phyloP scores from a whole-genome alignment of 2,329 filamentous ascomycete species.

The Neurospora sp. region DNA sequence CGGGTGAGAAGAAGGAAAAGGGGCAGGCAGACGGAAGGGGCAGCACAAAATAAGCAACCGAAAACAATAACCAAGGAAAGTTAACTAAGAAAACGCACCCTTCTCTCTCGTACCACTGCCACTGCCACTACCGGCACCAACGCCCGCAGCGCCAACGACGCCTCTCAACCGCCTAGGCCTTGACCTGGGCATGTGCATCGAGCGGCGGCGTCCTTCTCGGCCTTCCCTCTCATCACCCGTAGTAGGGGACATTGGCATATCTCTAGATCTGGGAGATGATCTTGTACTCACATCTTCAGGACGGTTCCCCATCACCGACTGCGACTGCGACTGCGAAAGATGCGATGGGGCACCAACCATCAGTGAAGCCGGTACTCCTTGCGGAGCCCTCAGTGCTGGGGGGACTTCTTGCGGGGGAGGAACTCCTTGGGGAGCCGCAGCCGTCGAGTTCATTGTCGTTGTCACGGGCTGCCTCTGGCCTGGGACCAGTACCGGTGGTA shows the following conservation, averaged over 20 bases:
- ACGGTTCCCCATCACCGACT: conserved; percentile 14
- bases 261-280: conserved; percentile 16
- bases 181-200: neutral
- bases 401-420: neutral
- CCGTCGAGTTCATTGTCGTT: no score
- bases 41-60: neutral
- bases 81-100: conserved; percentile 18
- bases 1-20: neutral
- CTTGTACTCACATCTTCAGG: conserved; percentile 23
- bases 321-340: neutral
- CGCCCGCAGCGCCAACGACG: neutral
- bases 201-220: neutral
- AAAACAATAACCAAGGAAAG: neutral
- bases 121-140: neutral
- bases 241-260: neutral
- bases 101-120: conserved; percentile 11
- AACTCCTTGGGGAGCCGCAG: neutral
- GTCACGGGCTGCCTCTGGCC: no score
- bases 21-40: neutral
- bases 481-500: conserved; percentile 1
- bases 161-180: neutral
- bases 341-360: neutral
- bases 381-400: neutral
- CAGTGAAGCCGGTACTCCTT: neutral
- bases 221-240: neutral